Percentiles rank a stretch among this genome's conserved stretches.
Evolutionary conservation across 345 rosid species (phyloP).

Genomic region (Lepidium sativum): DNA sequence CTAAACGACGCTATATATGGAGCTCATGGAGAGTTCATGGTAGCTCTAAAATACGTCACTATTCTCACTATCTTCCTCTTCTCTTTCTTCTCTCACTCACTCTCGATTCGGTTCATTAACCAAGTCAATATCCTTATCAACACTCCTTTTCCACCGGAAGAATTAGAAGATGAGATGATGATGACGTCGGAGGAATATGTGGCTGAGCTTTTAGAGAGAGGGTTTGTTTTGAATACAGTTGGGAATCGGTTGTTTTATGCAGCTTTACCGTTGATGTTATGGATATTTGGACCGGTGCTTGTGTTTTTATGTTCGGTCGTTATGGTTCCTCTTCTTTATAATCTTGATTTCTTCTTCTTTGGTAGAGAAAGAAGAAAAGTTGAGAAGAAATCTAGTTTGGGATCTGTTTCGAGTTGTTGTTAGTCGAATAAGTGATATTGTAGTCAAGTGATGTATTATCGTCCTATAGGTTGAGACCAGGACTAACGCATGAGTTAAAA

Average conservation of each 20-base stretch:
- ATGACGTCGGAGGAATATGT: conserved; percentile 45
- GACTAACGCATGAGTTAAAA: not conserved
- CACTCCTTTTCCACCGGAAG: conserved; percentile 37
- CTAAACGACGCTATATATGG: conserved; percentile 64
- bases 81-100: conserved; percentile 81
- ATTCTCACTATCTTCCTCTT: conserved; percentile 60
- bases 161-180: conserved; percentile 22
- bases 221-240: conserved; percentile 54
- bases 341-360: conserved; percentile 51
- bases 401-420: not conserved
- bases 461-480: no score
- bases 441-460: not conserved
- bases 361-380: conserved; percentile 13
- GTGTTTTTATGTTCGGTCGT: conserved; percentile 52
- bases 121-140: conserved; percentile 82
- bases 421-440: not conserved
- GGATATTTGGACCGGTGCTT: conserved; percentile 89
- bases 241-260: conserved; percentile 84
- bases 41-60: conserved; percentile 74
- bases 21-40: conserved; percentile 78
- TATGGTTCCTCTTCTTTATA: conserved; percentile 68
- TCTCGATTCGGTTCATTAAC: conserved; percentile 70
- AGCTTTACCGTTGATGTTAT: conserved; percentile 62
- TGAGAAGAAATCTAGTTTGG: not conserved
- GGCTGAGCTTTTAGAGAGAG: conserved; percentile 54